Evolutionary conservation across 257 asterid genomes (phyloP), one percentile per base, ranked within the genome.

Genomic region (Paulownia fortunei): DNA sequence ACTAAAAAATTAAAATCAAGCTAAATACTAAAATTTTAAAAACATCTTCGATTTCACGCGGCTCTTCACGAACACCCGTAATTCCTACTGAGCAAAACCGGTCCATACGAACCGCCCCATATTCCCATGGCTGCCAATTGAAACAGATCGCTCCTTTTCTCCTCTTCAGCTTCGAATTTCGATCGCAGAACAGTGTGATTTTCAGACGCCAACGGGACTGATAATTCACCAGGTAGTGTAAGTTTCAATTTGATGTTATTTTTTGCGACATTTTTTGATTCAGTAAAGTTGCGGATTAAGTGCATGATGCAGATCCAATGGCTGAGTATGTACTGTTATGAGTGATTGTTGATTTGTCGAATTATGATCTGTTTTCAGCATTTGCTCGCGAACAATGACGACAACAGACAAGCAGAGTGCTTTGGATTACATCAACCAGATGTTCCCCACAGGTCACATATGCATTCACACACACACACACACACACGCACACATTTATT

Each of bases 371-470:
- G 59, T 44, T 81, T 81, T 66, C 69, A 61, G 78, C 54, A 71
- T 73, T 73, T 65, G 76, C 60, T 72, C 80, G 68, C 67, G 56
- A 73, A 63, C 60, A 75, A 91, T 91, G 97, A 97, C 87, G 77
- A 69, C 87, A 49, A 79, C 88, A 61, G 97, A 87, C 78, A 91
- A 92, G 84, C 96, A 91, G 87, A 90, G 88, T 84, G 92, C 97
- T 72, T 55, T 92, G 87, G 99, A 94, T 88, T 92, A 91, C 89
- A 94, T 94, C 89, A 94, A 94, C 81, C 96, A 92, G 89, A 94
- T 92, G 97, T 94, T 94, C 74, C 99, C 99, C 46, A 91, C 98
- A 83, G 98, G 98, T 94, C 39, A 51, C 19, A 0, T 39, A 24
- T 64, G 15, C 64, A 8, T 42, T 36, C 21, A 23, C 73, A 16